Evolutionary conservation across 75 land plant species (phyloP), one percentile per base, ranked within the genome.

Genomic region (Selaginella tamariscina): DNA sequence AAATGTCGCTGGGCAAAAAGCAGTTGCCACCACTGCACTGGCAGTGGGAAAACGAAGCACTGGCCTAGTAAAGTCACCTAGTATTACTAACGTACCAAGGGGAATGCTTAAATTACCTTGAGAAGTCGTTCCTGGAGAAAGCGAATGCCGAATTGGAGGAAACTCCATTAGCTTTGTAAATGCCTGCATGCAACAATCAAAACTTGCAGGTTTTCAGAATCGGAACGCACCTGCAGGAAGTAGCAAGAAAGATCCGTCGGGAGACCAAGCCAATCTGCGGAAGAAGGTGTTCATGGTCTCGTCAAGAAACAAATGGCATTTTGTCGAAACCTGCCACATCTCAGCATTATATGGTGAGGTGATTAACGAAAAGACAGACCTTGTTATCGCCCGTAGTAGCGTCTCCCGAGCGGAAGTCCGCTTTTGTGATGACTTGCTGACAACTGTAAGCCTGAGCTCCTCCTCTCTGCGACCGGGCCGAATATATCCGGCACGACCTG

Each of bases 241-340:
- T 28, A 95, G 63, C 68, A 95, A 74, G 73, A 95, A 87, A 33
- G 91, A 87, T 33, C 97, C 96, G 77, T 95, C 99, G 33, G 99
- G 91, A 26, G 99, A 87, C 99, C 99, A 95, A 21, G 83, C 78
- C 68, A 87, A 83, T 80, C 99, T 79, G 57, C 99, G 77, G 72
- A 94, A 94, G 72, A 94, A 94, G 29, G 99, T 89, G 33, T 91
- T 88, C 77, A 94, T 65, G 49, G 85, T 94, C 68, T 94, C 99
- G 76, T 94, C 99, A 78, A 83, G 88, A 68, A 94, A 94, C 27
- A 94, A 81, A 79, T 87, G 83, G 1, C 66, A 67, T 72, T 78
- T 91, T 0, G 66, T 1, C 68, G 84, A 54, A 15, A 39, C 5
- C 11, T 39, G 11, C 49, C 5, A 39, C 49, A 39, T 39, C 49